A percentile compares a stretch with the other conserved stretches of the same genome.
phyloP scores from a whole-genome alignment of 2,329 filamentous ascomycete species.

The Claviceps quebecensis region DNA sequence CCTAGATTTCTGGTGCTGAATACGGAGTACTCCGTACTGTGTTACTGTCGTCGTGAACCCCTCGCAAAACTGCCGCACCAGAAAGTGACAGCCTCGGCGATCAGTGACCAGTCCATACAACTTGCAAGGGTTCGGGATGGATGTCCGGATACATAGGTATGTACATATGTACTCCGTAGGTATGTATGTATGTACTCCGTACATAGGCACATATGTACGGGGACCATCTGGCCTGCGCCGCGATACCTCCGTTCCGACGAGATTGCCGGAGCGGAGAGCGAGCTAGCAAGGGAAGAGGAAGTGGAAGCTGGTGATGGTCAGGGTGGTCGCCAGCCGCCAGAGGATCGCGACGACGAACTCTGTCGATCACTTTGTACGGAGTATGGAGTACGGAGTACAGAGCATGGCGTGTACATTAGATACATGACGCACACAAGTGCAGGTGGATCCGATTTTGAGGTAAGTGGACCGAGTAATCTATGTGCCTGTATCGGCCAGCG shows the following conservation, averaged over 20 bases:
- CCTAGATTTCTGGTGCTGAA: neutral
- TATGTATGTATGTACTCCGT: no score
- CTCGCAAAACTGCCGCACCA: neutral
- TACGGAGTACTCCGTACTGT: neutral
- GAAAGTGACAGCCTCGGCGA: neutral
- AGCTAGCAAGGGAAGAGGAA: neutral
- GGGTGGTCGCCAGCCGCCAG: neutral
- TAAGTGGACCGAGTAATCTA: neutral
- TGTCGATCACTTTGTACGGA: neutral
- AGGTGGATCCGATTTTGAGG: neutral
- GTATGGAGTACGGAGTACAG: no score
- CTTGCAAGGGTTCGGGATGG: neutral
- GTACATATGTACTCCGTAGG: no score
- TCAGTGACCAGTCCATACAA: neutral
- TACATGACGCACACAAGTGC: neutral
- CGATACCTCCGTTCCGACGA: neutral
- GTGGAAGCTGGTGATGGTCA: neutral
- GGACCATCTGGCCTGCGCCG: neutral
- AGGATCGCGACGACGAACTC: neutral
- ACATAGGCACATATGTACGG: no score
- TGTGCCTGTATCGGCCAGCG: neutral
- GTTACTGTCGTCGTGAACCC: neutral
- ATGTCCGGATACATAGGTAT: neutral
- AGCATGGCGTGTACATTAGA: no score
- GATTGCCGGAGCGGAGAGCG: neutral